A percentile compares a stretch with the other conserved stretches of the same genome.
Conservation (phyloP, 371 early-diverging fungal genomes). For the Massospora cicadina region DNA sequence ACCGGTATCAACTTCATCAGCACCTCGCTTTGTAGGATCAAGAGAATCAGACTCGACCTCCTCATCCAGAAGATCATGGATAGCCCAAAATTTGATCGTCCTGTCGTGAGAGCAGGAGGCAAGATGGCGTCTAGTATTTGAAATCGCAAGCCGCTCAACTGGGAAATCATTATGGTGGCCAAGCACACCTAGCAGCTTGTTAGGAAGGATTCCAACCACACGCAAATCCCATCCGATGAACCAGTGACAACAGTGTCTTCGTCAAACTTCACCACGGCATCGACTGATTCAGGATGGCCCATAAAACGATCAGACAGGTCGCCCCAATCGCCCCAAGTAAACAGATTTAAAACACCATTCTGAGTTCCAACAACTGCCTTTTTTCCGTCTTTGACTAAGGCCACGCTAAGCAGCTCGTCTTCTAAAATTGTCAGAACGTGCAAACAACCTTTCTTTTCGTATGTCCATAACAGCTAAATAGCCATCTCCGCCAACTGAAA, state of each 20-base stretch:
- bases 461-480: constrained; percentile 76
- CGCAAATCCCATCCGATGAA: constrained; percentile 77
- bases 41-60: constrained; percentile 23
- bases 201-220: constrained; percentile 11
- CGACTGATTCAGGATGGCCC: constrained; percentile 79
- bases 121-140: constrained; percentile 43
- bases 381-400: constrained; percentile 49
- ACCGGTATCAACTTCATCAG: background rate
- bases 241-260: constrained; percentile 74
- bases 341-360: constrained; percentile 63
- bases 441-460: constrained; percentile 54
- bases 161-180: constrained; percentile 80
- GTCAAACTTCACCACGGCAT: constrained; percentile 56
- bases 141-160: constrained; percentile 50
- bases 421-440: constrained; percentile 79
- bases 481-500: constrained; percentile 72
- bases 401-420: constrained; percentile 72
- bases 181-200: constrained; percentile 47
- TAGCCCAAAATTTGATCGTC: constrained; percentile 70
- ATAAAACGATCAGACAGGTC: constrained; percentile 77
- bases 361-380: constrained; percentile 80
- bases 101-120: constrained; percentile 72
- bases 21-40: background rate
- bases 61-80: constrained; percentile 30
- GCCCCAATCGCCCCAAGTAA: constrained; percentile 74